phyloP scores from a whole-genome alignment of 495 filamentous ascomycete species.

The Cercophora sp. region DNA sequence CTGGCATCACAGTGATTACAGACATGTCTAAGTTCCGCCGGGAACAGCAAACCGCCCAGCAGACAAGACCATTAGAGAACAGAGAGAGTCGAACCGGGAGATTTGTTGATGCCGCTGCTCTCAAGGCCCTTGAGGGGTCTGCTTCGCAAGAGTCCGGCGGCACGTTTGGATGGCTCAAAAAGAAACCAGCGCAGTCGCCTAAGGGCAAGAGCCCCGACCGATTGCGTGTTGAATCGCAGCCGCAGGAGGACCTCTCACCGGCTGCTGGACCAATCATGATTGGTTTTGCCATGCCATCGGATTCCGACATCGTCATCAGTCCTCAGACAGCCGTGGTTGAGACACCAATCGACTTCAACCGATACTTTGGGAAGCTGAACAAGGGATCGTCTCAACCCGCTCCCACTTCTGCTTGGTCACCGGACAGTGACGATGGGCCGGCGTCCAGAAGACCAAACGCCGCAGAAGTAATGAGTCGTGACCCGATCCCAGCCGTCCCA shows the following conservation, averaged over 20 bases:
- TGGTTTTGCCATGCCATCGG: constrained; percentile 65
- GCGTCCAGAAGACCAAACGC: constrained; percentile 36
- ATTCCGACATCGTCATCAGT: constrained; percentile 50
- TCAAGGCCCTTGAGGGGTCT: constrained; percentile 46
- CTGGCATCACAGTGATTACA: constrained; percentile 65
- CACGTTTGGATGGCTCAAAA: constrained; percentile 42
- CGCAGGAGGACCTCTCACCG: constrained; percentile 62
- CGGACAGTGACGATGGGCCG: constrained; percentile 39
- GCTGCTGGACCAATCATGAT: constrained; percentile 74
- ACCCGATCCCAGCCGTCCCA: constrained; percentile 7
- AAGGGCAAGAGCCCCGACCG: constrained; percentile 27
- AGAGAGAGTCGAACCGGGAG: constrained; percentile 30
- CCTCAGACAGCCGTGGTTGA: constrained; percentile 47
- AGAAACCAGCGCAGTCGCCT: constrained; percentile 23
- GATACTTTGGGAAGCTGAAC: constrained; percentile 28
- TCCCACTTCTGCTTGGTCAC: constrained; percentile 61
- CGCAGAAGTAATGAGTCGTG: neutral
- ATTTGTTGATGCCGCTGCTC: constrained; percentile 48
- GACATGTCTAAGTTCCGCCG: constrained; percentile 44
- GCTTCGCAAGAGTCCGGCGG: constrained; percentile 37
- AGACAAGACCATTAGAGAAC: constrained; percentile 12
- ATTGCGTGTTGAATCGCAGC: constrained; percentile 15
- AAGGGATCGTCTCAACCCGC: constrained; percentile 63
- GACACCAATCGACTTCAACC: constrained; percentile 33
- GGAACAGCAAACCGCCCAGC: constrained; percentile 24